Conservation (phyloP, 1,284 basidiomycete genomes). For the Ganoderma leucocontextum region DNA sequence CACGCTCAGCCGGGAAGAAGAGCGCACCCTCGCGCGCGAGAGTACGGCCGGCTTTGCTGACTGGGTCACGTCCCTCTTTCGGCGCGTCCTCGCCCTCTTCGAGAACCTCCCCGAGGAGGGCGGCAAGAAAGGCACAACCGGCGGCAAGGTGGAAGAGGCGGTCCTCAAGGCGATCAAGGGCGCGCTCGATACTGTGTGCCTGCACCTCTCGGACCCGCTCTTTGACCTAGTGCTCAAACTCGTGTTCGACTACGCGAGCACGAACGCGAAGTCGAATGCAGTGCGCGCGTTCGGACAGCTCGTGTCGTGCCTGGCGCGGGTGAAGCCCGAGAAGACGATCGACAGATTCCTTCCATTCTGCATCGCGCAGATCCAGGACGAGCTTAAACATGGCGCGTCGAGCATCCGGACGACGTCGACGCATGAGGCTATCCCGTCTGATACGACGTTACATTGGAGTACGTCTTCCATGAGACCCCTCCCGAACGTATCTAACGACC, state of each 20-base stretch:
- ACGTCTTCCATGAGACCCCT: conserved; percentile 42
- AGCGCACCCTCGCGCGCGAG: conserved; percentile 77
- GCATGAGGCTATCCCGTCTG: conserved; percentile 83
- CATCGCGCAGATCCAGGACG: conserved; percentile 82
- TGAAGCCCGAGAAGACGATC: conserved; percentile 81
- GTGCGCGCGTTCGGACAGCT: conserved; percentile 92
- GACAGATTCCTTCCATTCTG: conserved; percentile 86
- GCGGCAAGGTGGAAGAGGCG: conserved; percentile 87
- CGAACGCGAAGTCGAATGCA: conserved; percentile 88
- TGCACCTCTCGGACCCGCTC: conserved; percentile 87
- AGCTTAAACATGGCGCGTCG: conserved; percentile 93
- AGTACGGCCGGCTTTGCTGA: conserved; percentile 88
- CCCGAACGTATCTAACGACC: neutral
- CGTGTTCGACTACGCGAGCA: conserved; percentile 88
- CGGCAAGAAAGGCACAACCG: conserved; percentile 80
- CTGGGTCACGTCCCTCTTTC: conserved; percentile 91
- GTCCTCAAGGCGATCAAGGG: conserved; percentile 86
- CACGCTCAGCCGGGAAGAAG: conserved; percentile 71
- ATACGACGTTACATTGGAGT: conserved; percentile 97
- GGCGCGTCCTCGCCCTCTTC: conserved; percentile 87
- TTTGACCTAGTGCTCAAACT: conserved; percentile 90
- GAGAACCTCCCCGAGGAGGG: conserved; percentile 96
- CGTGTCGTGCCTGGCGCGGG: conserved; percentile 86
- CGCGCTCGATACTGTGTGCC: conserved; percentile 87
- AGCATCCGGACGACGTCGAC: conserved; percentile 90